These are phyloP conservation scores for Penicillium olsonii DNA, from an alignment of 2,329 filamentous ascomycete genomes.

Conservation along the genomic window DNA sequence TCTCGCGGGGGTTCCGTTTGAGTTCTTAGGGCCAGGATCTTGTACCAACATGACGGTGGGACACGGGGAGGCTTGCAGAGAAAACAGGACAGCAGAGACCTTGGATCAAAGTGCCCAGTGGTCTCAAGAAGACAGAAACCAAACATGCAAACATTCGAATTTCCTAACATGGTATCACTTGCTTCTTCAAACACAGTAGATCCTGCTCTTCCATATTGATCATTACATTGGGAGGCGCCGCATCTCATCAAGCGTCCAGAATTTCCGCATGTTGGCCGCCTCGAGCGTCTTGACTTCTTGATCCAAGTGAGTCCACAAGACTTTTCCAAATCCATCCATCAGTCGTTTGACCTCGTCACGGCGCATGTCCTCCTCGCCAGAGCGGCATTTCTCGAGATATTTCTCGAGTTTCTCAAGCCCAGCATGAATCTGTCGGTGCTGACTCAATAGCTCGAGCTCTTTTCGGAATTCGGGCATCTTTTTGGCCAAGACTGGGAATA, in stretches of 20 bases:
- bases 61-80: not conserved
- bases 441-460: conserved; percentile 66
- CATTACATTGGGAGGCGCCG: conserved; percentile 65
- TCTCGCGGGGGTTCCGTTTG: too few relatives aligned
- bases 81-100: not conserved
- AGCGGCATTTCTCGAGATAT: conserved; percentile 65
- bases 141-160: not conserved
- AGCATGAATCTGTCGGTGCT: conserved; percentile 77
- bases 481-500: conserved; percentile 75
- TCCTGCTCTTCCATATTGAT: not conserved
- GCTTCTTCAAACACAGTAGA: not conserved
- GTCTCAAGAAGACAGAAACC: not conserved
- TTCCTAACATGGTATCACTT: not conserved
- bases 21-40: too few relatives aligned
- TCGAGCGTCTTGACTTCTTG: conserved; percentile 77
- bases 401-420: conserved; percentile 69
- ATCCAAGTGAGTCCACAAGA: conserved; percentile 81
- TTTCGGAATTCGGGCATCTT: conserved; percentile 76
- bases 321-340: conserved; percentile 76
- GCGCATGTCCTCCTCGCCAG: conserved; percentile 62
- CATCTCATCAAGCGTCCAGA: conserved; percentile 79
- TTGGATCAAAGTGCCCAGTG: too few relatives aligned
- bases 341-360: conserved; percentile 64
- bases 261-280: conserved; percentile 84
- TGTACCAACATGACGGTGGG: not conserved